Evolutionary conservation across 2,329 filamentous ascomycete genomes (phyloP), one percentile per base, ranked within the genome.

Genomic region (Akanthomyces muscarius): DNA sequence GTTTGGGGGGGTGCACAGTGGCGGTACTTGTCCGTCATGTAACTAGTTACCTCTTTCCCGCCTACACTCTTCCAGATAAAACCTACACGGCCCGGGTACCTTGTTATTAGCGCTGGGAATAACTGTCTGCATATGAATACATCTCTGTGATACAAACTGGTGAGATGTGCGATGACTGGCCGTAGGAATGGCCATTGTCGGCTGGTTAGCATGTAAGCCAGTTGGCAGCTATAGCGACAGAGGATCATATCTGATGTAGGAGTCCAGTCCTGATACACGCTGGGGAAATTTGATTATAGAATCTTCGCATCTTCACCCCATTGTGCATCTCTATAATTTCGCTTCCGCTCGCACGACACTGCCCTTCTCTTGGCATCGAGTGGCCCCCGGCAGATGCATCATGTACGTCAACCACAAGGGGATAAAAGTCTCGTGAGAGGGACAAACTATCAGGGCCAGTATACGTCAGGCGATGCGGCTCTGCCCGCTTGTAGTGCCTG

Each of bases 401-500:
- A 56, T 23, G 41, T 33, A 25, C 41, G 18, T 45, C 44, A 56
- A 21, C 53, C 53, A 25, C 53, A 56, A 56, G 4, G 5, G 53
- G 41, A 56, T 21, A 45, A 13, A 21, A n/a, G 53, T 56, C 53
- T 56, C 53, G 53, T 56, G 52, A 44, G 52, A 42, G 18, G 18
- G n/a, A 38, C 6, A 10, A 41, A n/a, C 18, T 23, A 3, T 30
- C 1, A 30, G 1, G 28, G 28, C 4, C 4, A 5, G 28, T 2
- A 30, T 6, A 30, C 4, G 28, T 4, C 28, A n/a, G 28, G 28
- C 23, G 18, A 13, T 2, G 45, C 45, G 45, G 23, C 44, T 21
- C 44, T 47, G 16, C 44, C n/a, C 21, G 18, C n/a, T 3, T 18
- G 44, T 47, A 18, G 21, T 47, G 44, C 44, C 6, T 30, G 28